Evolutionary conservation across 768 basidiomycete species (phyloP).

Genomic region (Chalciporus chontae): DNA sequence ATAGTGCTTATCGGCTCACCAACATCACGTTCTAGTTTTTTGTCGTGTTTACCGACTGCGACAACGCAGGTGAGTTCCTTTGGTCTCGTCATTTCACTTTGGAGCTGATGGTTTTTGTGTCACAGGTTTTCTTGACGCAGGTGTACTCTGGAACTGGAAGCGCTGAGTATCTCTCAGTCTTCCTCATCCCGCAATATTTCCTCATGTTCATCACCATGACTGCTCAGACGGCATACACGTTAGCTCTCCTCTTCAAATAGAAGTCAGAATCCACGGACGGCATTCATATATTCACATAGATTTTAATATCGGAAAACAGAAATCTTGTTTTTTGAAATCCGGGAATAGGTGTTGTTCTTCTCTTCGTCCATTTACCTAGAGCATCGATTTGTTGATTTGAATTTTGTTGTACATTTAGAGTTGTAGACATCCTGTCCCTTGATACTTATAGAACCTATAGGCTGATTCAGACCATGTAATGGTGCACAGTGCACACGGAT

Average conservation of each 20-base stretch:
- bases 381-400: too few relatives aligned
- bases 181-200: slow-evolving; percentile 56
- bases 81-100: neutral
- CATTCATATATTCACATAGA: neutral
- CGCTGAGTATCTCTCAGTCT: slow-evolving; percentile 58
- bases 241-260: slow-evolving; percentile 34
- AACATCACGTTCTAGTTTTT: slow-evolving; percentile 37
- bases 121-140: slow-evolving; percentile 64
- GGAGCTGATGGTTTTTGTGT: neutral
- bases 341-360: too few relatives aligned
- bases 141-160: slow-evolving; percentile 63
- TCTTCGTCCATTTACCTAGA: too few relatives aligned
- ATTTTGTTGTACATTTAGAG: too few relatives aligned
- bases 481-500: too few relatives aligned
- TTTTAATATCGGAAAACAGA: neutral
- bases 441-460: too few relatives aligned
- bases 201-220: slow-evolving; percentile 40
- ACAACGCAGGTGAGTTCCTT: slow-evolving; percentile 47
- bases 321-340: neutral
- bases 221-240: slow-evolving; percentile 33
- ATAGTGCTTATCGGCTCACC: neutral
- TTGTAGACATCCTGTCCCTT: too few relatives aligned
- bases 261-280: neutral
- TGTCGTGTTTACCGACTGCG: slow-evolving; percentile 59
- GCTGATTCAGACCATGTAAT: too few relatives aligned